Evolutionary conservation across 2,329 filamentous ascomycete genomes (phyloP).

Genomic region (Xylaria polymorpha): DNA sequence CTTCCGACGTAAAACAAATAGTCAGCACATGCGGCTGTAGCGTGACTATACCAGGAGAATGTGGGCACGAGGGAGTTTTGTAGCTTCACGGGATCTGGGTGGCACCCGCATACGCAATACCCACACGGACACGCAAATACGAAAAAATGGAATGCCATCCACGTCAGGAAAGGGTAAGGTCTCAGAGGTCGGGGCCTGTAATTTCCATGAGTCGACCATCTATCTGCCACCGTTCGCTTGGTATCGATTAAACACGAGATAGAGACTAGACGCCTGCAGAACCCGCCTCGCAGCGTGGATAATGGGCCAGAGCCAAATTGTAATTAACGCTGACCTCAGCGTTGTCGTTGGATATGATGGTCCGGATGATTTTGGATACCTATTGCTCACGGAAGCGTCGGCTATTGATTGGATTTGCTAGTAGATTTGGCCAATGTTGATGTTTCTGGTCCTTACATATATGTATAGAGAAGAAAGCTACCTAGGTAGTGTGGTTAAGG

Average conservation of each 20-base stretch:
- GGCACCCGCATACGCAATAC: conserved; percentile 40
- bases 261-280: conserved; percentile 22
- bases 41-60: conserved; percentile 35
- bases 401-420: conserved; percentile 8
- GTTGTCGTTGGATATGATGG: neutral
- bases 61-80: conserved; percentile 48
- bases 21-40: conserved; percentile 25
- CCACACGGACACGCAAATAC: conserved; percentile 46
- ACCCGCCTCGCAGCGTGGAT: conserved; percentile 17
- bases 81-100: conserved; percentile 44
- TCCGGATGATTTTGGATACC: neutral
- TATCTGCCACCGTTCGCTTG: conserved; percentile 22
- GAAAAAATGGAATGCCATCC: conserved; percentile 48
- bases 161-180: conserved; percentile 46
- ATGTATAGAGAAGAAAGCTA: neutral
- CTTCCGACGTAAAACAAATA: conserved; percentile 20
- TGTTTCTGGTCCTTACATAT: neutral
- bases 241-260: conserved; percentile 27
- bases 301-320: conserved; percentile 1
- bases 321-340: conserved; percentile 31
- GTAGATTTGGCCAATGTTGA: neutral
- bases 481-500: conserved; percentile 5
- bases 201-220: conserved; percentile 21
- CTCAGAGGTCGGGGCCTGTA: conserved; percentile 41
- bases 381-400: conserved; percentile 28